These are phyloP conservation scores for Beta macrorhiza DNA, from an alignment of 179 eudicot genomes.

Conservation along the genomic window DNA sequence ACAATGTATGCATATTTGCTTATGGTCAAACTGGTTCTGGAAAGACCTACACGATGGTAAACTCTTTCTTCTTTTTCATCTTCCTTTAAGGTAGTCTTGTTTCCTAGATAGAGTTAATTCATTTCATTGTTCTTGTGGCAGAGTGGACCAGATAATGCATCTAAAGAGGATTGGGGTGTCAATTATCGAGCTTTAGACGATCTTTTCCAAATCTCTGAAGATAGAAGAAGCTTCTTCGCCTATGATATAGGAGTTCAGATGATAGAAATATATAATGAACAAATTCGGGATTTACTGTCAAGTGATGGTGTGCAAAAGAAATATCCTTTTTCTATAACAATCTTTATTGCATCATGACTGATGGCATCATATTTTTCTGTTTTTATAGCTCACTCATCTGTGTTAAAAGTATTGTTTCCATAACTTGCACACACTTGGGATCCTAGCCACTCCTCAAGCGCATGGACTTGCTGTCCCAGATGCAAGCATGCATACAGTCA, in stretches of 20 bases:
- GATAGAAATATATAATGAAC: slow-evolving; percentile 96
- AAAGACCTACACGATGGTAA: slow-evolving; percentile 96
- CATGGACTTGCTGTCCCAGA: slow-evolving; percentile 90
- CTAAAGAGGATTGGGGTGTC: slow-evolving; percentile 84
- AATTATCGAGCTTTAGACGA: slow-evolving; percentile 89
- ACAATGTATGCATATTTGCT: slow-evolving; percentile 92
- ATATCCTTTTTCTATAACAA: slow-evolving; percentile 63
- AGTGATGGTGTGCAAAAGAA: slow-evolving; percentile 61
- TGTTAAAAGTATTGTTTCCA: slow-evolving; percentile 35
- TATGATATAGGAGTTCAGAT: slow-evolving; percentile 86
- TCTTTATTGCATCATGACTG: not conserved
- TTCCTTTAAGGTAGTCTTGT: slow-evolving; percentile 9
- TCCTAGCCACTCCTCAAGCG: slow-evolving; percentile 62
- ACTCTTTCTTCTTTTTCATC: not conserved
- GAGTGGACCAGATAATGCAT: slow-evolving; percentile 90
- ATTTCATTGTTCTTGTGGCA: slow-evolving; percentile 30
- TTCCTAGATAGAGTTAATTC: slow-evolving; percentile 20
- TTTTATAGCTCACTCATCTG: not conserved
- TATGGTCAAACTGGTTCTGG: slow-evolving; percentile 99
- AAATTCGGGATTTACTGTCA: slow-evolving; percentile 82
- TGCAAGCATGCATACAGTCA: slow-evolving; percentile 75
- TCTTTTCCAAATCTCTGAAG: slow-evolving; percentile 77
- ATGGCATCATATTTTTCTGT: not conserved
- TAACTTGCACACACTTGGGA: slow-evolving; percentile 77
- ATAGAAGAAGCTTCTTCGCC: slow-evolving; percentile 45